Conservation (phyloP, 2,329 filamentous ascomycete species). For the Zopfia rhizophila region DNA sequence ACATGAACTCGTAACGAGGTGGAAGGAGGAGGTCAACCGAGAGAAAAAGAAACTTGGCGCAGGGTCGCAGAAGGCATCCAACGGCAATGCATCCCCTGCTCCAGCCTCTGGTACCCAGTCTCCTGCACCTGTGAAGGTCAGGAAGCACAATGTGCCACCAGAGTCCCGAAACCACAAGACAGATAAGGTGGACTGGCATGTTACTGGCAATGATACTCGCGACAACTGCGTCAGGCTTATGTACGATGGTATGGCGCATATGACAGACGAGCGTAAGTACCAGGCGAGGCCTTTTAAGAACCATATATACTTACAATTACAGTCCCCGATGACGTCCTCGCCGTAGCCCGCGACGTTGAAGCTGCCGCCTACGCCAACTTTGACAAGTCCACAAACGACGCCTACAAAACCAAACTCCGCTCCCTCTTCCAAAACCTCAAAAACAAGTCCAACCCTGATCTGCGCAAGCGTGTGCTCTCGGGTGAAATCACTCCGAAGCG, state of each 20-base stretch:
- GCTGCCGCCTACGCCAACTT: slow-evolving; percentile 75
- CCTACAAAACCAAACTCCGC: slow-evolving; percentile 89
- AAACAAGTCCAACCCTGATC: slow-evolving; percentile 83
- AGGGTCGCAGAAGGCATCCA: slow-evolving; percentile 26
- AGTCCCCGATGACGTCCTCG: slow-evolving; percentile 73
- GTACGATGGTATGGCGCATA: slow-evolving; percentile 89
- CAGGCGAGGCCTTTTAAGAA: slow-evolving; percentile 19
- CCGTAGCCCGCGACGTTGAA: slow-evolving; percentile 77
- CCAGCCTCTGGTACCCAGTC: slow-evolving; percentile 51
- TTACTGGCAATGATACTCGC: slow-evolving; percentile 77
- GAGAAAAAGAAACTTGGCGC: slow-evolving; percentile 45
- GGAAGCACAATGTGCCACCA: slow-evolving; percentile 67
- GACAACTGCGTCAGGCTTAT: slow-evolving; percentile 90
- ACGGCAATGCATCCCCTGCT: slow-evolving; percentile 56
- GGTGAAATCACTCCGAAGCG: slow-evolving; percentile 76
- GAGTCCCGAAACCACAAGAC: slow-evolving; percentile 83
- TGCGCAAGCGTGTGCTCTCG: slow-evolving; percentile 79
- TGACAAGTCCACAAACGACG: slow-evolving; percentile 74
- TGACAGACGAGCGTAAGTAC: slow-evolving; percentile 64
- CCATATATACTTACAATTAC: slow-evolving; percentile 19
- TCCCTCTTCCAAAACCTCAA: slow-evolving; percentile 96
- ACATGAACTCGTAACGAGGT: slow-evolving; percentile 85
- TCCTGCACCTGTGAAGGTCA: slow-evolving; percentile 63
- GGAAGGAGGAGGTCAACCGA: slow-evolving; percentile 80
- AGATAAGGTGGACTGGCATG: slow-evolving; percentile 81